phyloP scores from a whole-genome alignment of 768 basidiomycete species.

The Sarcodon aspratus region DNA sequence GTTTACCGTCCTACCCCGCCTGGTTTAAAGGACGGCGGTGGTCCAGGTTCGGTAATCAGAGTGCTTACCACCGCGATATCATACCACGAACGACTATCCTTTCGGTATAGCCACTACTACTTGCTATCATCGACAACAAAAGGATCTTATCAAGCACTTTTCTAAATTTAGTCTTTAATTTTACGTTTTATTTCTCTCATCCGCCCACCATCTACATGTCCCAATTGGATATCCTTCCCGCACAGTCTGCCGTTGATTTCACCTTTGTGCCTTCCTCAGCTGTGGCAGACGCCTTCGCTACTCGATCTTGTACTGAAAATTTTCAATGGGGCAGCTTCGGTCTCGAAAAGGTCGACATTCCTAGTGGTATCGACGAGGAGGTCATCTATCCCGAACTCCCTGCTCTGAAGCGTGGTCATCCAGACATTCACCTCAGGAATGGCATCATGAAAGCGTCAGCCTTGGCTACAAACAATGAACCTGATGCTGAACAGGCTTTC shows the following conservation, averaged over 20 bases:
- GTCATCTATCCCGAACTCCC: conserved; percentile 52
- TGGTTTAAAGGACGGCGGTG: conserved; percentile 59
- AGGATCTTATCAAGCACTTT: conserved; percentile 3
- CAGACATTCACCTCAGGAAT: conserved; percentile 62
- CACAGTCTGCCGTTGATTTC: conserved; percentile 17
- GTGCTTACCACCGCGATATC: conserved; percentile 20
- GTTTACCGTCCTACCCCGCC: conserved; percentile 47
- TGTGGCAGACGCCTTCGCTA: neutral
- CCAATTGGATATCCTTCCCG: conserved; percentile 37
- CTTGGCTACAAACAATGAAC: conserved; percentile 37
- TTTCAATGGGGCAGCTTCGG: neutral
- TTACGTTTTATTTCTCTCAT: neutral
- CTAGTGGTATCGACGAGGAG: conserved; percentile 22
- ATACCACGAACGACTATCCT: conserved; percentile 8
- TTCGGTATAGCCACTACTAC: too few species aligned
- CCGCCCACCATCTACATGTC: conserved; percentile 32
- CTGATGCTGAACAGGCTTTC: conserved; percentile 87
- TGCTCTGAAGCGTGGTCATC: conserved; percentile 54
- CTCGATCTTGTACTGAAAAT: conserved; percentile 1
- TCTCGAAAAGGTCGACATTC: neutral
- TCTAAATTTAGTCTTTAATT: neutral
- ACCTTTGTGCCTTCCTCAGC: conserved; percentile 10
- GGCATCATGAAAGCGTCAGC: conserved; percentile 61
- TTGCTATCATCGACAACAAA: too few species aligned
- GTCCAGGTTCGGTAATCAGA: conserved; percentile 61